Evolutionary conservation across 108 stramenopile genomes (phyloP).

Genomic region (Nitzschia sp.): DNA sequence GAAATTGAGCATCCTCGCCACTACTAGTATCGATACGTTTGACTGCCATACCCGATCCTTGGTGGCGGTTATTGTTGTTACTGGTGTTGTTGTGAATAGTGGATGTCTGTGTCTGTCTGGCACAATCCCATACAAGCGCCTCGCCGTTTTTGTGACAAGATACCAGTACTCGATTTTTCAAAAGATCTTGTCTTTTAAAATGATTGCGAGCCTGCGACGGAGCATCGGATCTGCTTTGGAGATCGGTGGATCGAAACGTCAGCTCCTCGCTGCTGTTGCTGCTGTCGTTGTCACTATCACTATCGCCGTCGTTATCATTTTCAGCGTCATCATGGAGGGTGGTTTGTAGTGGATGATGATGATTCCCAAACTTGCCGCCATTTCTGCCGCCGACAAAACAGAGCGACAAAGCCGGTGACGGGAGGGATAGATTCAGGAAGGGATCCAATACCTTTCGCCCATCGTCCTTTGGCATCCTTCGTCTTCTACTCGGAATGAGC

Average conservation of each 20-base stretch:
- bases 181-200: not conserved
- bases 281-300: conserved; percentile 18
- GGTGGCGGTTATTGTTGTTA: no score
- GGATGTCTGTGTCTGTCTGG: conserved; percentile 6
- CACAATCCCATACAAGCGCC: conserved; percentile 45
- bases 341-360: no score
- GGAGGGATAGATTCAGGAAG: conserved; percentile 19
- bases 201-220: not conserved
- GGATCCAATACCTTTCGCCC: conserved; percentile 19
- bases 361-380: not conserved
- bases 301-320: not conserved
- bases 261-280: conserved; percentile 24
- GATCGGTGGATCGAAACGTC: conserved; percentile 21
- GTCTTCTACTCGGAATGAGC: no score
- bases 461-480: not conserved
- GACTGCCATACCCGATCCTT: conserved; percentile 23
- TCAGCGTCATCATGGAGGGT: not conserved
- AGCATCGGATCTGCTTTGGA: not conserved
- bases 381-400: conserved; percentile 18
- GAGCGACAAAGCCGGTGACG: conserved; percentile 18
- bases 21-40: conserved; percentile 11
- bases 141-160: conserved; percentile 46
- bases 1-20: conserved; percentile 5
- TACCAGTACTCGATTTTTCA: conserved; percentile 21
- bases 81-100: conserved; percentile 4